phyloP scores from a whole-genome alignment of 257 asterid genomes.

The Capsicum rhomboideum region DNA sequence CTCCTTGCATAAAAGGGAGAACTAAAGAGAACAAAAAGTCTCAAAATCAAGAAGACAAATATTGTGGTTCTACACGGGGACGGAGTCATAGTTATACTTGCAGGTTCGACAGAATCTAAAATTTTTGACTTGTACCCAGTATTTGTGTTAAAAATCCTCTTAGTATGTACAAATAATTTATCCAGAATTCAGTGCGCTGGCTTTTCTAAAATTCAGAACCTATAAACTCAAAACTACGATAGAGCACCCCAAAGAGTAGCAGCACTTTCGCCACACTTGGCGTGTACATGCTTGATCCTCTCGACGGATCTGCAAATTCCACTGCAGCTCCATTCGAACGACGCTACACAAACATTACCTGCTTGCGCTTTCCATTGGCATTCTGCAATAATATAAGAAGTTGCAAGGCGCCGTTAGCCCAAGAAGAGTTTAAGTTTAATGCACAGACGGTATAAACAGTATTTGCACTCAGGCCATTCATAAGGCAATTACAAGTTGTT shows the following conservation, averaged over 20 bases:
- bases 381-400: conserved; percentile 19
- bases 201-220: neutral
- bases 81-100: neutral
- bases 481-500: neutral
- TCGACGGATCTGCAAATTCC: conserved; percentile 57
- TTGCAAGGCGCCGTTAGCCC: neutral
- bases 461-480: too few species aligned
- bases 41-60: neutral
- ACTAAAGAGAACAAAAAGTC: neutral
- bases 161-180: neutral
- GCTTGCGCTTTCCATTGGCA: conserved; percentile 42
- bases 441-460: neutral
- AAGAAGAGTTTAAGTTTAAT: neutral
- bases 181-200: neutral
- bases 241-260: conserved; percentile 40
- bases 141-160: neutral
- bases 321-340: conserved; percentile 62
- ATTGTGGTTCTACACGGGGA: neutral
- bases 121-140: neutral
- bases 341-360: conserved; percentile 40
- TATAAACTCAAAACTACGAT: conserved; percentile 7
- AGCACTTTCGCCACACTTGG: conserved; percentile 41
- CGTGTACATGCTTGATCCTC: conserved; percentile 42
- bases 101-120: neutral
- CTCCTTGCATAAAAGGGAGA: neutral